These are phyloP conservation scores for Luffa aegyptiaca DNA, from an alignment of 306 rosid species.

Conservation along the genomic window DNA sequence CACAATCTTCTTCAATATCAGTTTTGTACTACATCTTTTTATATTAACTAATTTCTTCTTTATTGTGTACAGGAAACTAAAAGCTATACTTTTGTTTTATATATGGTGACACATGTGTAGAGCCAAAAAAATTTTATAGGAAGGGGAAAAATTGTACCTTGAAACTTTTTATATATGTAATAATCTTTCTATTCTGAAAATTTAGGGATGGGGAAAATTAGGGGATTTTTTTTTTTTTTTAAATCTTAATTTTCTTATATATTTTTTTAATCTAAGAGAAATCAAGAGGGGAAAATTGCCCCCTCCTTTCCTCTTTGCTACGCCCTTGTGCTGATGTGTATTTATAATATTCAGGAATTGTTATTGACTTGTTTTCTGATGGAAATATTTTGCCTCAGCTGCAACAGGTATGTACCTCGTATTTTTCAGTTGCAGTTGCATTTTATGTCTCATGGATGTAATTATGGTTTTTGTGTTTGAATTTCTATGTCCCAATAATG, in stretches of 20 bases:
- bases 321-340: neutral
- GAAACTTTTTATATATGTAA: too few species aligned
- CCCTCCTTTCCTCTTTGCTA: neutral
- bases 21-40: neutral
- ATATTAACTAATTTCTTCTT: too few species aligned
- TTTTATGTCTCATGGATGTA: conserved; percentile 5
- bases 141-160: too few species aligned
- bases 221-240: neutral
- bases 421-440: conserved; percentile 4
- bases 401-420: conserved; percentile 49
- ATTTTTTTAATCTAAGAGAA: neutral
- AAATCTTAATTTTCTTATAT: neutral
- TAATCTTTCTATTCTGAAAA: too few species aligned
- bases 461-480: neutral
- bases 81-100: too few species aligned
- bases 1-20: neutral
- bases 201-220: too few species aligned
- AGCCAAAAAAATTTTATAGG: too few species aligned
- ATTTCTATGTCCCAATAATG: neutral
- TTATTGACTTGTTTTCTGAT: conserved; percentile 70
- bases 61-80: too few species aligned
- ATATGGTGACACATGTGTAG: too few species aligned
- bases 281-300: neutral
- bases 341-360: conserved; percentile 42
- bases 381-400: conserved; percentile 75